Conservation (phyloP, 805 yeast species). For the Candida broadrunensis region DNA sequence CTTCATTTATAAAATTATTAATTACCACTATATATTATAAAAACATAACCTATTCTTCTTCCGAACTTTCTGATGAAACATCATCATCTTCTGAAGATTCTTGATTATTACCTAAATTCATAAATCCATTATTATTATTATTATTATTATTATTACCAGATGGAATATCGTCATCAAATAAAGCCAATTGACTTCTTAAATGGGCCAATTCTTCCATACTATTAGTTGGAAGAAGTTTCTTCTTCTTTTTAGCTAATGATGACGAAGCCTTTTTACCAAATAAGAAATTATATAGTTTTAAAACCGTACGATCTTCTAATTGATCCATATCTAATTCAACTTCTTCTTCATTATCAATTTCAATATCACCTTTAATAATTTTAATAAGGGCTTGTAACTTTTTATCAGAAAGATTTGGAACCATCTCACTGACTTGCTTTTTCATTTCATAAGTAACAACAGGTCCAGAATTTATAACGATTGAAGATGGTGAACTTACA, state of each 20-base stretch:
- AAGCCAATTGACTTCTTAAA: slow-evolving; percentile 48
- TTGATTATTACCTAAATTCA: slow-evolving; percentile 31
- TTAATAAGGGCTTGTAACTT: slow-evolving; percentile 80
- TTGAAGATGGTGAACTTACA: slow-evolving; percentile 1
- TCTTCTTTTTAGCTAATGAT: slow-evolving; percentile 42
- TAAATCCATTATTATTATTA: slow-evolving; percentile 22
- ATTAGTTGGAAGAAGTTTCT: slow-evolving; percentile 17
- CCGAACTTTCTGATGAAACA: slow-evolving; percentile 55
- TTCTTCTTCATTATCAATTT: slow-evolving; percentile 69
- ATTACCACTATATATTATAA: too few relatives aligned
- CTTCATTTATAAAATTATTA: too few relatives aligned
- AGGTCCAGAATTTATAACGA: slow-evolving; percentile 21
- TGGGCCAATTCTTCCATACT: slow-evolving; percentile 61
- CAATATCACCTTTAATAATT: slow-evolving; percentile 72
- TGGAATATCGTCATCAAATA: slow-evolving; percentile 36
- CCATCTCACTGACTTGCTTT: slow-evolving; percentile 84
- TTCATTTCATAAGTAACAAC: slow-evolving; percentile 92
- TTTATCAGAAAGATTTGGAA: slow-evolving; percentile 72
- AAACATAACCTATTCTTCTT: slow-evolving; percentile 53
- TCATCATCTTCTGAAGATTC: slow-evolving; percentile 55
- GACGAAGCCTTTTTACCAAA: slow-evolving; percentile 40
- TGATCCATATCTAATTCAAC: slow-evolving; percentile 95
- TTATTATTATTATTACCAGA: slow-evolving; percentile 7
- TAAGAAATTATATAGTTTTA: slow-evolving; percentile 81
- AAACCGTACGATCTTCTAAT: slow-evolving; percentile 77